Evolutionary conservation across 306 rosid species (phyloP).

Genomic region (Nissolia schottii): DNA sequence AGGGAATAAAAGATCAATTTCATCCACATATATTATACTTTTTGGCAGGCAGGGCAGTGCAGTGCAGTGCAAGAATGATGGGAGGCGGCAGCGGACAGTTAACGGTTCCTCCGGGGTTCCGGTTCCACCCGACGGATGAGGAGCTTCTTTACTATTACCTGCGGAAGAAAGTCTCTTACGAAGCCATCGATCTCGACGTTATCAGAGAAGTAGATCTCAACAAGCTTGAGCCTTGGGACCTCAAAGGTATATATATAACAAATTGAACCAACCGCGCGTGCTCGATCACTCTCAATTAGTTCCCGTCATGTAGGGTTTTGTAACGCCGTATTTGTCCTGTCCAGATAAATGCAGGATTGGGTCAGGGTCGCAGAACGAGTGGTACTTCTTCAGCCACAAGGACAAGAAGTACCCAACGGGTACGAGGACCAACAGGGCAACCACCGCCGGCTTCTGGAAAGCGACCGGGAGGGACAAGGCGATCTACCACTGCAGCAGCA

Average conservation of each 20-base stretch:
- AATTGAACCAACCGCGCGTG: too few species aligned
- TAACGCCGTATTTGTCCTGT: too few species aligned
- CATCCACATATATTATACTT: too few species aligned
- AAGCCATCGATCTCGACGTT: conserved; percentile 93
- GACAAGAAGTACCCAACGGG: conserved; percentile 98
- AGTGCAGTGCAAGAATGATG: conserved; percentile 46
- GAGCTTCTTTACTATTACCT: conserved; percentile 97
- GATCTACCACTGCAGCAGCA: conserved; percentile 59
- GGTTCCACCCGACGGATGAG: conserved; percentile 96
- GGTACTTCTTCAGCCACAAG: conserved; percentile 98
- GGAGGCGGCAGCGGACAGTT: conserved; percentile 67
- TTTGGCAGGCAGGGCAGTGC: not conserved
- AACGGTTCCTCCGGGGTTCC: conserved; percentile 91
- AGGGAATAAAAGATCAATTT: too few species aligned
- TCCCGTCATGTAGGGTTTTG: not conserved
- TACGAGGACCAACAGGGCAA: conserved; percentile 88
- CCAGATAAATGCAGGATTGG: conserved; percentile 92
- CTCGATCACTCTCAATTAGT: too few species aligned
- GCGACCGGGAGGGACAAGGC: conserved; percentile 98
- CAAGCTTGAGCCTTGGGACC: conserved; percentile 98
- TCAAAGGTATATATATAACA: conserved; percentile 70
- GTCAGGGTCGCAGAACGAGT: conserved; percentile 90
- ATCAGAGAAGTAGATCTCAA: conserved; percentile 90
- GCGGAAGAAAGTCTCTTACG: conserved; percentile 89
- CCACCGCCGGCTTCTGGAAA: conserved; percentile 96